Evolutionary conservation across 2,329 filamentous ascomycete species (phyloP).

Genomic region (Aureobasidium leucospermi): DNA sequence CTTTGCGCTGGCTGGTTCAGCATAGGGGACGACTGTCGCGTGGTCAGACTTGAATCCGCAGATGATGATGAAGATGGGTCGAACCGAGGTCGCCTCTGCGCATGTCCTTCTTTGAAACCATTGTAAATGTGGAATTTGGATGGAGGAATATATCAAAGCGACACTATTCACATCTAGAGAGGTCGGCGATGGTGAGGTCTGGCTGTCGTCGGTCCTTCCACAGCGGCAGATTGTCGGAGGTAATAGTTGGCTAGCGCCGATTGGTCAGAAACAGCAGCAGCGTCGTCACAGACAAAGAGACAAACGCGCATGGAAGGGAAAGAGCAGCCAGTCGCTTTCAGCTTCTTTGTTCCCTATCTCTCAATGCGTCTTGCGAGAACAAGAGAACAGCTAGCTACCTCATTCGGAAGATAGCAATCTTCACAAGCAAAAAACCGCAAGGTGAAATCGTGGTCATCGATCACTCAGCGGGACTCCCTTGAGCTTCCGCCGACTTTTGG

Average conservation of each 20-base stretch:
- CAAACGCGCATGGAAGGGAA: neutral
- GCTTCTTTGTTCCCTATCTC: neutral
- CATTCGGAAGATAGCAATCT: neutral
- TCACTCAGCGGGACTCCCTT: neutral
- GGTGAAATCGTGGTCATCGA: neutral
- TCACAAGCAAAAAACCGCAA: neutral
- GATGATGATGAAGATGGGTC: slow-evolving; percentile 24
- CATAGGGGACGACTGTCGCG: slow-evolving; percentile 75
- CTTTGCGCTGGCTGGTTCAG: slow-evolving; percentile 62
- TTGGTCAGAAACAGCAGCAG: slow-evolving; percentile 1
- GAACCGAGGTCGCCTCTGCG: slow-evolving; percentile 65
- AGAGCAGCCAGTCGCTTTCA: neutral
- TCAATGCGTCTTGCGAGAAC: slow-evolving; percentile 1
- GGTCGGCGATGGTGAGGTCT: slow-evolving; percentile 17
- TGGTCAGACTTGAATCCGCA: slow-evolving; percentile 10
- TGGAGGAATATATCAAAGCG: neutral
- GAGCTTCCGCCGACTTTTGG: slow-evolving; percentile 2
- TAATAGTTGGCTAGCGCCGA: neutral
- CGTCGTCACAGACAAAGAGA: neutral
- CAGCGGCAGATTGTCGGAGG: slow-evolving; percentile 2
- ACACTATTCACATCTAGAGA: neutral
- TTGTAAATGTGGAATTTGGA: slow-evolving; percentile 25
- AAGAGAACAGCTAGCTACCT: neutral
- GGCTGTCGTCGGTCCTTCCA: neutral
- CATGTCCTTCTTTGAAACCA: slow-evolving; percentile 70